These are phyloP conservation scores for Cetradonia linearis DNA, from an alignment of 495 filamentous ascomycete species.

Conservation along the genomic window DNA sequence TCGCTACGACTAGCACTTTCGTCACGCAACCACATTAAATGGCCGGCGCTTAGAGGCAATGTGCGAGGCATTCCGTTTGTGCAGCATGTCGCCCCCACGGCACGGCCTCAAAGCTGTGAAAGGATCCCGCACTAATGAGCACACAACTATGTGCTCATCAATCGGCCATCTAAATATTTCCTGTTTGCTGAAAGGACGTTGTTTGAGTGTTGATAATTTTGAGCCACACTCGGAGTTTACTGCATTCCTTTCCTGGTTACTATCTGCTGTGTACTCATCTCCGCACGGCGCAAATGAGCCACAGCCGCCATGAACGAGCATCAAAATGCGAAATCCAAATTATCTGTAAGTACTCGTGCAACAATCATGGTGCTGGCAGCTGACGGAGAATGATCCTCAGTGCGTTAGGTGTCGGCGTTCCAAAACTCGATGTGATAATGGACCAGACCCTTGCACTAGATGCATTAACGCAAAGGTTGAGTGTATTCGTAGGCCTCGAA, in stretches of 20 bases:
- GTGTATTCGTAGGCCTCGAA: not conserved
- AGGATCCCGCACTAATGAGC: not conserved
- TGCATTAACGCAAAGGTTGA: not conserved
- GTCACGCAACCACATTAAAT: not conserved
- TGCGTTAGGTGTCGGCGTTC: not conserved
- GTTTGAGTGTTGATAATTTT: too few relatives aligned
- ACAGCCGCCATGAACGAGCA: not conserved
- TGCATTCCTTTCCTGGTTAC: not conserved
- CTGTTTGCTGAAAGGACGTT: not conserved
- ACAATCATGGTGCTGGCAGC: not conserved
- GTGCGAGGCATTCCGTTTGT: not conserved
- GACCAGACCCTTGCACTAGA: not conserved
- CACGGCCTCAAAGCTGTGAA: not conserved
- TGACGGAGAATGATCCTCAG: not conserved
- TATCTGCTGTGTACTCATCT: not conserved
- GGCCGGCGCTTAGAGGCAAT: not conserved
- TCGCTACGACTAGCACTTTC: not conserved
- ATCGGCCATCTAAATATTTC: not conserved
- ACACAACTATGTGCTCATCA: not conserved
- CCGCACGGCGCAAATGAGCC: not conserved
- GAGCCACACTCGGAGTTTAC: not conserved
- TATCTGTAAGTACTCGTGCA: not conserved
- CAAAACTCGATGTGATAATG: not conserved
- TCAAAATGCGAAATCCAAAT: not conserved
- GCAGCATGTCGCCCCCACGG: not conserved